A percentile compares a stretch with the other conserved stretches of the same genome.
Conservation (phyloP, 2,329 filamentous ascomycete species). For the Didymosphaeria variabile region DNA sequence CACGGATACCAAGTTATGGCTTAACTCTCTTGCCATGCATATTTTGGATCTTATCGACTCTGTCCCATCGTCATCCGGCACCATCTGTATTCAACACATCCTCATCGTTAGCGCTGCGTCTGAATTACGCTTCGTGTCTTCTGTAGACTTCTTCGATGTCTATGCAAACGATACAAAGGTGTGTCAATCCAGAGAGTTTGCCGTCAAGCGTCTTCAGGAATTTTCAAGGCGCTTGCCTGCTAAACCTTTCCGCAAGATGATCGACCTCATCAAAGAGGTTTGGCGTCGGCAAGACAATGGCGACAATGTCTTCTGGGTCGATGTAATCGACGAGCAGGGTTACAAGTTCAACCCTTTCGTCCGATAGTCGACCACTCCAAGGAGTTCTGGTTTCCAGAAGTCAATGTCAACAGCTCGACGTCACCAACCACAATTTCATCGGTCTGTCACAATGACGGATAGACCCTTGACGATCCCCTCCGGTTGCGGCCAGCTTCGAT, state of each 20-base stretch:
- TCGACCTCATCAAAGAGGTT: slow-evolving; percentile 62
- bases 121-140: slow-evolving; percentile 59
- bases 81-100: slow-evolving; percentile 63
- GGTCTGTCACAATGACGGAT: background rate
- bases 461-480: background rate
- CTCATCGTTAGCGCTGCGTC: slow-evolving; percentile 61
- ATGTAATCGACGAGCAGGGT: slow-evolving; percentile 65
- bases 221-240: slow-evolving; percentile 59
- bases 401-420: background rate
- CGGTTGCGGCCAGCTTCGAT: background rate
- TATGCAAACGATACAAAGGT: slow-evolving; percentile 55
- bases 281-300: slow-evolving; percentile 63
- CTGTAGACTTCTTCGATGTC: slow-evolving; percentile 47
- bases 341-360: slow-evolving; percentile 57
- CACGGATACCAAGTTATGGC: slow-evolving; percentile 52
- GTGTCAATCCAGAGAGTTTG: slow-evolving; percentile 58
- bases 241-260: slow-evolving; percentile 60
- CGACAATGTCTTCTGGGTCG: slow-evolving; percentile 63
- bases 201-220: slow-evolving; percentile 58
- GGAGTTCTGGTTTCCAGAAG: background rate
- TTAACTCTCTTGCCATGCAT: slow-evolving; percentile 61
- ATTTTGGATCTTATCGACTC: slow-evolving; percentile 60
- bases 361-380: background rate
- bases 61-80: slow-evolving; percentile 62
- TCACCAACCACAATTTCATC: background rate